Conservation (phyloP, 1,284 basidiomycete species). For the Leccinum pachyderme region DNA sequence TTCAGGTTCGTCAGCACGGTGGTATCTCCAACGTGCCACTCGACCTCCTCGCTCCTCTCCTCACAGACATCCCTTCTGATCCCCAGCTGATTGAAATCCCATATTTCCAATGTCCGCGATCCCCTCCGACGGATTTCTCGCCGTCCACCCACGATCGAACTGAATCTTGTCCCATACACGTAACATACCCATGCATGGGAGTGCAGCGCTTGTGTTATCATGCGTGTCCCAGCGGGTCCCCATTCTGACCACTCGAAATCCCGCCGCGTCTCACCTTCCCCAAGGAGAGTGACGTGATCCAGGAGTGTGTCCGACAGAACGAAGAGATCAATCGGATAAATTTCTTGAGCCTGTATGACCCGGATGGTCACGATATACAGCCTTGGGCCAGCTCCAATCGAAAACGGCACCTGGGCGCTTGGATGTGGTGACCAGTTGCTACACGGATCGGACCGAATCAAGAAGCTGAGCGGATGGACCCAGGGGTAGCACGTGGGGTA, state of each 20-base stretch:
- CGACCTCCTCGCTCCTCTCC: conserved; percentile 11
- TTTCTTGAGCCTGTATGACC: conserved; percentile 28
- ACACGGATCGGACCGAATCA: conserved; percentile 57
- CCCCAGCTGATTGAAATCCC: conserved; percentile 54
- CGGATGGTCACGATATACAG: conserved; percentile 49
- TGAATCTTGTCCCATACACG: conserved; percentile 51
- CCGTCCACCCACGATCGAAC: conserved; percentile 22
- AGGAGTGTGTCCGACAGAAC: conserved; percentile 48
- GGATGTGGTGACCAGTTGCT: conserved; percentile 42
- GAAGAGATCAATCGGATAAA: conserved; percentile 43
- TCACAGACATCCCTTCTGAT: conserved; percentile 32
- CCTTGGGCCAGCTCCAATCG: conserved; percentile 42
- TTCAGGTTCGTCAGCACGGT: conserved; percentile 16
- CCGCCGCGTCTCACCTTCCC: conserved; percentile 19
- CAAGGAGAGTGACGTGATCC: conserved; percentile 29
- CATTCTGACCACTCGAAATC: conserved; percentile 49
- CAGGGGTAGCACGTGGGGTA: conserved; percentile 37
- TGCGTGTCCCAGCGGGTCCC: conserved; percentile 47
- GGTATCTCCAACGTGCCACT: conserved; percentile 27
- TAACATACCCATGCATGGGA: conserved; percentile 58
- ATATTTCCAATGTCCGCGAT: conserved; percentile 33
- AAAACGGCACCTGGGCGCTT: conserved; percentile 45
- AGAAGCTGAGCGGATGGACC: conserved; percentile 34
- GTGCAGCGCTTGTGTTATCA: conserved; percentile 36
- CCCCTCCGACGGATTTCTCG: conserved; percentile 2